Evolutionary conservation across 139 green algal species (phyloP).

Genomic region (Choricystis sp.): DNA sequence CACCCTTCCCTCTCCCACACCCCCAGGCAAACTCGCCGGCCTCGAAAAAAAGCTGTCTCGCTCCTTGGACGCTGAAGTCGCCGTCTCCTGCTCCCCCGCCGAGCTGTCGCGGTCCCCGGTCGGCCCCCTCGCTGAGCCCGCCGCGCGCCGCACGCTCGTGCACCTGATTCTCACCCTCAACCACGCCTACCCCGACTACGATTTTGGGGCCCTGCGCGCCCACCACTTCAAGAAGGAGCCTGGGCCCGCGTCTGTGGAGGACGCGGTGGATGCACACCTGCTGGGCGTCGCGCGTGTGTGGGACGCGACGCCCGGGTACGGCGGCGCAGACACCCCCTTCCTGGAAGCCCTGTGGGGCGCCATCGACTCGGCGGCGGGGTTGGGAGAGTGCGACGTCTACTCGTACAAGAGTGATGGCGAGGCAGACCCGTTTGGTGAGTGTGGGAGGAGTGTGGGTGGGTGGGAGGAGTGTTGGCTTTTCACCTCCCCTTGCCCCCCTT

Average conservation of each 20-base stretch:
- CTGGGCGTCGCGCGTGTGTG: conserved; percentile 79
- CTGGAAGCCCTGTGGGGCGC: conserved; percentile 72
- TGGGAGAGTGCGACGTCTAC: conserved; percentile 92
- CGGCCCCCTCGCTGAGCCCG: conserved; percentile 54
- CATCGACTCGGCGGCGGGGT: conserved; percentile 78
- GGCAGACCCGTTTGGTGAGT: conserved; percentile 71
- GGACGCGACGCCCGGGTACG: conserved; percentile 57
- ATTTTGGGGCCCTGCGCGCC: conserved; percentile 40
- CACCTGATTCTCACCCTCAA: conserved; percentile 98
- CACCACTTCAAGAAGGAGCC: conserved; percentile 89
- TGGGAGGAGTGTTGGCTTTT: no score
- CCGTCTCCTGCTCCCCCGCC: conserved; percentile 36
- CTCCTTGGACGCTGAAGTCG: conserved; percentile 79
- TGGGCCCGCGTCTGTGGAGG: conserved; percentile 42
- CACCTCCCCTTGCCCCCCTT: no score
- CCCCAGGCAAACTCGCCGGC: conserved; percentile 85
- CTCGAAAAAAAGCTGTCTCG: conserved; percentile 93
- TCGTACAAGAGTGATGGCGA: conserved; percentile 17
- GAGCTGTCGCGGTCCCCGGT: conserved; percentile 74
- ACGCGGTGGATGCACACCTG: conserved; percentile 70
- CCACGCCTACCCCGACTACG: conserved; percentile 76
- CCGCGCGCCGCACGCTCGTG: conserved; percentile 87
- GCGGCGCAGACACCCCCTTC: conserved; percentile 51
- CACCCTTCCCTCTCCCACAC: not conserved
- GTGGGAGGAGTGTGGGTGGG: no score